Base-by-base conservation (phyloP, 495 filamentous ascomycete species). In the Choiromyces venosus region DNA sequence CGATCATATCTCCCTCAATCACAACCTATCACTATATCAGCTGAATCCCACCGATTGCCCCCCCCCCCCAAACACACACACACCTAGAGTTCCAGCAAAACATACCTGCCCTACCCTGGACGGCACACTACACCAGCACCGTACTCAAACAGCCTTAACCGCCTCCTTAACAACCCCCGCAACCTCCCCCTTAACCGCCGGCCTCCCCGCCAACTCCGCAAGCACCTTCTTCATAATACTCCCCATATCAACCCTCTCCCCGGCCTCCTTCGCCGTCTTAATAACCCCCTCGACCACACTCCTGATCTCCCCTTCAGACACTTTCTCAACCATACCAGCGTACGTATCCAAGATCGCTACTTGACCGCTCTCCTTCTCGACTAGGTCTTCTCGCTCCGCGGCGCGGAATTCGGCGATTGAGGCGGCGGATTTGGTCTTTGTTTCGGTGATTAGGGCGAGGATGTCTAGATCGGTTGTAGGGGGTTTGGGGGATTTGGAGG, bases 381-480 rank as follows among this genome's bases (percentile, higher is more conserved):
- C 86, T 21, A 90, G 81, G 77, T 90, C 88, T 29, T 83, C 81
- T 39, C 88, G 84, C 0, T 84, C 86, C 0, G 86, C 87, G 0
- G 72, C 73, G 6, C 77, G 78, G 72, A 87, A 87, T 74, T 88
- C 87, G 65, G 76, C 83, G 16, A 79, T 74, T 0, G 87, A 84
- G 25, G 85, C 84, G 37, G 81, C 69, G 8, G 81, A 82, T 19
- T 83, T 82, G 10, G 77, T 78, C 10, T 78, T 80, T 44, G 83
- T 82, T 76, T 85, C 86, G 65, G 83, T 83, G 42, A 90, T 83
- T 38, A 89, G 83, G 21, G 83, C 75, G 10, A 89, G 85, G 52
- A 89, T 83, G 71, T 87, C 86, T 69, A 83, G 81, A 81, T 90
- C 87, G 37, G 86, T 88, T 66, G 79, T 82, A 68, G 88, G 84